These are phyloP conservation scores for Plectosphaerella cucumerina DNA, from an alignment of 2,329 filamentous ascomycete genomes.

Conservation along the genomic window DNA sequence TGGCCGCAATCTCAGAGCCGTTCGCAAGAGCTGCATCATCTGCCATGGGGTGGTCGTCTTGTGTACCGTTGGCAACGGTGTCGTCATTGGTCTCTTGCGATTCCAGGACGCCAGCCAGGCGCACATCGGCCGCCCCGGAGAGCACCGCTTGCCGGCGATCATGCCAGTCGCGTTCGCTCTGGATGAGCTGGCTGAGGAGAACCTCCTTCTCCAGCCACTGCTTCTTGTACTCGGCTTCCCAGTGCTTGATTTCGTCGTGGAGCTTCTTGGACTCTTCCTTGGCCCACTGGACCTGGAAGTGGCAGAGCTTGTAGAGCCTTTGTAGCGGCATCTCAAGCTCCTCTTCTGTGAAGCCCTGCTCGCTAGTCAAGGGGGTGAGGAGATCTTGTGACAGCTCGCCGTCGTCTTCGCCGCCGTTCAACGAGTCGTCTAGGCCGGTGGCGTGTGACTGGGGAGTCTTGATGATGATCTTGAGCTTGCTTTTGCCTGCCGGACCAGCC, in stretches of 20 bases:
- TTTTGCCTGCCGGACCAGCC: constrained; percentile 36
- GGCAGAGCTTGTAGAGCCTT: constrained; percentile 64
- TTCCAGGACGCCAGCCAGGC: constrained; percentile 29
- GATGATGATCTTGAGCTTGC: constrained; percentile 59
- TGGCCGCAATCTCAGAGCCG: no score
- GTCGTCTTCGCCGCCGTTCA: constrained; percentile 48
- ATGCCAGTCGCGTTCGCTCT: constrained; percentile 63
- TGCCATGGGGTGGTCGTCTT: no score
- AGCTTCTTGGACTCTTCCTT: constrained; percentile 62
- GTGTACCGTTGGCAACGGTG: neutral
- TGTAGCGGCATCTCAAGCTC: constrained; percentile 59
- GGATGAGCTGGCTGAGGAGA: constrained; percentile 67
- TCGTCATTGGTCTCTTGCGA: constrained; percentile 7
- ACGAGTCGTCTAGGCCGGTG: constrained; percentile 49
- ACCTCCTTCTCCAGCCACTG: constrained; percentile 81
- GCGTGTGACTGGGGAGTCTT: constrained; percentile 56
- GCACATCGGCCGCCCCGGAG: constrained; percentile 40
- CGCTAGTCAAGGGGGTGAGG: constrained; percentile 49
- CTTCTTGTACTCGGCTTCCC: constrained; percentile 63
- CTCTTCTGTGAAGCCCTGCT: constrained; percentile 59
- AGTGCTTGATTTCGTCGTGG: constrained; percentile 58
- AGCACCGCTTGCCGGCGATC: constrained; percentile 53
- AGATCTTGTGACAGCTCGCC: constrained; percentile 56
- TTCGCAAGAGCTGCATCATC: no score
- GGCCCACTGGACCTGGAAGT: constrained; percentile 69